phyloP scores from a whole-genome alignment of 257 asterid species.

The Asclepias syriaca region DNA sequence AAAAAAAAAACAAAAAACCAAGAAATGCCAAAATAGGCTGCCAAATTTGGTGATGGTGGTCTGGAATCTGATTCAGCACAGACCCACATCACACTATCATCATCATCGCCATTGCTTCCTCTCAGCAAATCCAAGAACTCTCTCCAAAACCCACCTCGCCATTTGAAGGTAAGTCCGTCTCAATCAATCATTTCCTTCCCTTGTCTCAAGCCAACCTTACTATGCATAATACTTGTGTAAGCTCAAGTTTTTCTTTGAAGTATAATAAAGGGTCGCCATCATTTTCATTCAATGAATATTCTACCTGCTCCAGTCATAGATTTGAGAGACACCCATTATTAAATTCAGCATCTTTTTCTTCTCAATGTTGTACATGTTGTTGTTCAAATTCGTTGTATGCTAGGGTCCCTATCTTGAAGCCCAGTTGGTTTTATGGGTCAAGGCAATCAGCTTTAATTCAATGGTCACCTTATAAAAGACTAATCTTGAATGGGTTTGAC shows the following conservation, averaged over 20 bases:
- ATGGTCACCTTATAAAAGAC: conserved; percentile 44
- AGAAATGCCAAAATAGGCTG: too few species aligned
- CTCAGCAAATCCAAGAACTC: not conserved
- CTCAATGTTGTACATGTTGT: conserved; percentile 36
- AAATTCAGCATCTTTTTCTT: conserved; percentile 32
- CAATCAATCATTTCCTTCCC: conserved; percentile 8
- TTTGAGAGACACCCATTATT: conserved; percentile 32
- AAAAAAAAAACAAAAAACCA: too few species aligned
- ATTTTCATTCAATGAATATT: conserved; percentile 37
- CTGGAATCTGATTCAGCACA: not conserved
- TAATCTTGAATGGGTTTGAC: conserved; percentile 47
- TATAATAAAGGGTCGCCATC: conserved; percentile 42
- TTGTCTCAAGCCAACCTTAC: conserved; percentile 16
- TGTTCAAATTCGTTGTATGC: conserved; percentile 34
- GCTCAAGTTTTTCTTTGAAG: conserved; percentile 51
- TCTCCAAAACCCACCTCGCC: not conserved
- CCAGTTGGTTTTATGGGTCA: conserved; percentile 49
- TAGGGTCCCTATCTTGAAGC: conserved; percentile 29
- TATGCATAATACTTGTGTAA: conserved; percentile 52
- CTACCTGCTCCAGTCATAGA: conserved; percentile 36
- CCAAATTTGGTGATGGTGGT: not conserved
- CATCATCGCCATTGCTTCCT: not conserved
- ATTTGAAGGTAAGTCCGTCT: not conserved
- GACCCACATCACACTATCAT: not conserved
- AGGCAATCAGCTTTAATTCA: conserved; percentile 79